Conservation (phyloP, 2,329 filamentous ascomycete genomes). For the Penicillium polonicum region DNA sequence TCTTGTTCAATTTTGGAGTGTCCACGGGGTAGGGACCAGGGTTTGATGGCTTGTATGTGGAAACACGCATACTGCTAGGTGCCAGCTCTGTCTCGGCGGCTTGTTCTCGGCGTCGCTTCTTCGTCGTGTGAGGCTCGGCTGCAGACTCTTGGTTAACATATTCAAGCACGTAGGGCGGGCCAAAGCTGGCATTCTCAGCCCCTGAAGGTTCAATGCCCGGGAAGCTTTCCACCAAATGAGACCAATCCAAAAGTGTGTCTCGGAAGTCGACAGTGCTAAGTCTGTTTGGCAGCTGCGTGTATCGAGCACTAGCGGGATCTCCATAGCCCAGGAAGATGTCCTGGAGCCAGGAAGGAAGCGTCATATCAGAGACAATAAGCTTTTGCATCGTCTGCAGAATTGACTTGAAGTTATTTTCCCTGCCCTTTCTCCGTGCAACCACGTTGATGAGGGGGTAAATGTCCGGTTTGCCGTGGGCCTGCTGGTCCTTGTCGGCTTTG, state of each 20-base stretch:
- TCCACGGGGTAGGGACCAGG: constrained; percentile 87
- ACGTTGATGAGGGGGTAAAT: constrained; percentile 84
- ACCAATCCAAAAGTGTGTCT: constrained; percentile 94
- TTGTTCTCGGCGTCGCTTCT: constrained; percentile 80
- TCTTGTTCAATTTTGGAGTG: constrained; percentile 72
- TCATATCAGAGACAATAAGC: constrained; percentile 79
- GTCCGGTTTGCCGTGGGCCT: constrained; percentile 67
- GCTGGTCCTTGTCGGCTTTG: constrained; percentile 68
- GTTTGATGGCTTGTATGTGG: constrained; percentile 85
- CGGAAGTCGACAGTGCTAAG: constrained; percentile 81
- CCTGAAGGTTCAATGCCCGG: constrained; percentile 82
- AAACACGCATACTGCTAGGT: constrained; percentile 72
- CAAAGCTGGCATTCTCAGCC: constrained; percentile 69
- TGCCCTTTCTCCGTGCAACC: constrained; percentile 74
- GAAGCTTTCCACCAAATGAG: constrained; percentile 85
- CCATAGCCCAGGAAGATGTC: constrained; percentile 98
- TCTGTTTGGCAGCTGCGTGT: constrained; percentile 76
- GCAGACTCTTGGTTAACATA: constrained; percentile 55
- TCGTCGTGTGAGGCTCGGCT: constrained; percentile 62
- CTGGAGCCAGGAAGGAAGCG: constrained; percentile 86
- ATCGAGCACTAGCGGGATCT: constrained; percentile 82
- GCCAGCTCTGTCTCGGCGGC: constrained; percentile 64
- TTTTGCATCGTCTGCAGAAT: constrained; percentile 88
- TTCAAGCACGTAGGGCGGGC: constrained; percentile 83
- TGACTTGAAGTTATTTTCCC: constrained; percentile 97